Percentiles rank a stretch among this genome's conserved stretches.
phyloP scores from a whole-genome alignment of 768 basidiomycete species.

The Rhizopogon rudus region DNA sequence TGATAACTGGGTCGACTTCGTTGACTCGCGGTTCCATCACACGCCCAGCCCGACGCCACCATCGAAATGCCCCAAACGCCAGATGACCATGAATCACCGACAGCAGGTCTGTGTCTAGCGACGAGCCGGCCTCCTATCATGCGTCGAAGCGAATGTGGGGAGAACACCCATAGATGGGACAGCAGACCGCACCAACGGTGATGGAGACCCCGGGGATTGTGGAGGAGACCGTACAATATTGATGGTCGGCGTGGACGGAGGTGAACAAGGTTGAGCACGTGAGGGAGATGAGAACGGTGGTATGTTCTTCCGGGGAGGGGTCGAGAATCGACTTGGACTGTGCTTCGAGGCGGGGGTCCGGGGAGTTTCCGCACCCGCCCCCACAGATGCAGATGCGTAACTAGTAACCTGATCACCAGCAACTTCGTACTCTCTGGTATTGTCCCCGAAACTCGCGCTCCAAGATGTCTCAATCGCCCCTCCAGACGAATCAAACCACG shows the following conservation, averaged over 20 bases:
- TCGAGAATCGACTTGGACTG: background rate
- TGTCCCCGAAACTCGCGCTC: background rate
- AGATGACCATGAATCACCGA: too few species aligned
- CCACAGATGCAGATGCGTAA: background rate
- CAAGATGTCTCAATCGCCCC: background rate
- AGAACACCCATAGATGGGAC: background rate
- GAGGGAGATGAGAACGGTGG: background rate
- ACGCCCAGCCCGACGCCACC: too few species aligned
- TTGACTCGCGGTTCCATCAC: too few species aligned
- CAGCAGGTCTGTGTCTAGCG: too few species aligned
- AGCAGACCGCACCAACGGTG: background rate
- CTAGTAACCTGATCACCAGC: background rate
- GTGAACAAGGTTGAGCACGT: background rate
- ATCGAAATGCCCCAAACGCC: too few species aligned
- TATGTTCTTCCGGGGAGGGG: background rate
- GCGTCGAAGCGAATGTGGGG: conserved; percentile 10
- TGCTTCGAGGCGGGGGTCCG: background rate
- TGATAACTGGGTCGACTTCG: too few species aligned
- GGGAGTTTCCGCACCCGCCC: background rate
- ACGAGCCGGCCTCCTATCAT: background rate
- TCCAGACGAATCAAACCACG: background rate
- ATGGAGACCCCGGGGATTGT: background rate
- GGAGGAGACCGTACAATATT: conserved; percentile 17
- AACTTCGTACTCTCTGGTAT: too few species aligned
- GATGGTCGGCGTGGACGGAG: conserved; percentile 6